These are phyloP conservation scores for Phytophthora nicotianae DNA, from an alignment of 352 stramenopile genomes.

Conservation along the genomic window DNA sequence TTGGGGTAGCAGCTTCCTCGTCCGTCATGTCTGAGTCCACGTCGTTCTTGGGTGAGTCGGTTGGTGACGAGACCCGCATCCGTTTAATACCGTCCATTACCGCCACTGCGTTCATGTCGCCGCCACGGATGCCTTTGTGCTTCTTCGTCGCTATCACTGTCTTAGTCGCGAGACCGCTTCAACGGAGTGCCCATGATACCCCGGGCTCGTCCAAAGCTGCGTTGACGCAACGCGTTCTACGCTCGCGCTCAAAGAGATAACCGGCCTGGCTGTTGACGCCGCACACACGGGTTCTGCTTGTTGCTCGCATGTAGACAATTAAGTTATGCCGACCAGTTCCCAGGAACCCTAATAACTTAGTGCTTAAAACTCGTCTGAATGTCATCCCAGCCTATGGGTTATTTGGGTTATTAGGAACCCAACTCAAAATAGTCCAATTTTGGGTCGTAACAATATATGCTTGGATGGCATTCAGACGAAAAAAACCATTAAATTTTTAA, in stretches of 20 bases:
- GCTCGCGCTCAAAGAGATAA: conserved; percentile 50
- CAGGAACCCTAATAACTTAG: too few relatives aligned
- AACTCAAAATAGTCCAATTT: too few relatives aligned
- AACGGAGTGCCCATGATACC: conserved; percentile 19
- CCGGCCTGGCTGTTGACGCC: conserved; percentile 41
- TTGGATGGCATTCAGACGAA: too few relatives aligned
- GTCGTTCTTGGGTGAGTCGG: conserved; percentile 19
- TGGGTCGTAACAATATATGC: too few relatives aligned
- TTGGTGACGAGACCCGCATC: conserved; percentile 67
- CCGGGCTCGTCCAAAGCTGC: conserved; percentile 50
- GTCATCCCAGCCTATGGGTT: too few relatives aligned
- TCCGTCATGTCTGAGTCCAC: conserved; percentile 47
- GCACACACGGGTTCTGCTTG: conserved; percentile 26
- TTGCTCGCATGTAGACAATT: conserved; percentile 23
- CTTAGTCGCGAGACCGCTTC: conserved; percentile 51
- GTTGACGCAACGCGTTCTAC: conserved; percentile 51
- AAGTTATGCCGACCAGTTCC: conserved; percentile 16
- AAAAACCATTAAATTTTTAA: too few relatives aligned
- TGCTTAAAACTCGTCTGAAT: too few relatives aligned
- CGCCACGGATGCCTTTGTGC: conserved; percentile 6
- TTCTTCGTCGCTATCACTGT: conserved; percentile 24
- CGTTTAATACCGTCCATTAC: conserved; percentile 75
- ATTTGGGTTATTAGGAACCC: too few relatives aligned
- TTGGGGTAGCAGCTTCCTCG: conserved; percentile 27
- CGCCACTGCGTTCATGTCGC: conserved; percentile 7